Conservation (phyloP, 208 protist genomes). For the Leishmania lainsoni region DNA sequence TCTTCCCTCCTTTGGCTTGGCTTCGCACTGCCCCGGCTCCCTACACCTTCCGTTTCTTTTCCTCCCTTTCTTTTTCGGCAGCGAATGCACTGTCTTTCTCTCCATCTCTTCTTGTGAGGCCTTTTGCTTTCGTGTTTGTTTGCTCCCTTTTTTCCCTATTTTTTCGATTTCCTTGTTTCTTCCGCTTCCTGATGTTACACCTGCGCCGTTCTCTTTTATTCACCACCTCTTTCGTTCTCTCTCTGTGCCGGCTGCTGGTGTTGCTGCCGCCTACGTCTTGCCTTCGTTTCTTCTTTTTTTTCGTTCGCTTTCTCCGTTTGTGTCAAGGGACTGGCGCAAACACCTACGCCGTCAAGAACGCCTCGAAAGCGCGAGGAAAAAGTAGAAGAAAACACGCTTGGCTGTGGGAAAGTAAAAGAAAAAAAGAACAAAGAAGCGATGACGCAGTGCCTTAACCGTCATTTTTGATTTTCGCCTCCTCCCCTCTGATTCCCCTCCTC, state of each 20-base stretch:
- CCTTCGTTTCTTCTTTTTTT: background rate
- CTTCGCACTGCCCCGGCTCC: background rate
- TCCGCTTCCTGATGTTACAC: background rate
- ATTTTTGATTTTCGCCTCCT: background rate
- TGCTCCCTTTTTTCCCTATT: conserved; percentile 15
- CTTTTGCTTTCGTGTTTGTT: background rate
- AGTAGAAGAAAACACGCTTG: background rate
- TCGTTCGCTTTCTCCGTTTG: background rate
- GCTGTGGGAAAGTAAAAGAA: background rate
- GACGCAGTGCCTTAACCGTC: background rate
- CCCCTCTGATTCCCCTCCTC: background rate
- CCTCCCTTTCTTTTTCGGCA: background rate
- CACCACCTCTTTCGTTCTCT: conserved; percentile 13
- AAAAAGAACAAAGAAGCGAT: background rate
- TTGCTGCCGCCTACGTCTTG: background rate
- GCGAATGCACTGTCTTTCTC: background rate
- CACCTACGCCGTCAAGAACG: background rate
- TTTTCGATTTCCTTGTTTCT: background rate
- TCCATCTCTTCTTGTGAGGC: background rate
- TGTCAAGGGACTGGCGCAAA: background rate
- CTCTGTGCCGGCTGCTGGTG: background rate
- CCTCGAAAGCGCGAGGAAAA: background rate
- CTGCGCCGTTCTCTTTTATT: background rate
- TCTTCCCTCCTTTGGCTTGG: background rate
- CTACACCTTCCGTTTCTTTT: background rate